These are phyloP conservation scores for Venturia effusa DNA, from an alignment of 2,329 filamentous ascomycete genomes.

Conservation along the genomic window DNA sequence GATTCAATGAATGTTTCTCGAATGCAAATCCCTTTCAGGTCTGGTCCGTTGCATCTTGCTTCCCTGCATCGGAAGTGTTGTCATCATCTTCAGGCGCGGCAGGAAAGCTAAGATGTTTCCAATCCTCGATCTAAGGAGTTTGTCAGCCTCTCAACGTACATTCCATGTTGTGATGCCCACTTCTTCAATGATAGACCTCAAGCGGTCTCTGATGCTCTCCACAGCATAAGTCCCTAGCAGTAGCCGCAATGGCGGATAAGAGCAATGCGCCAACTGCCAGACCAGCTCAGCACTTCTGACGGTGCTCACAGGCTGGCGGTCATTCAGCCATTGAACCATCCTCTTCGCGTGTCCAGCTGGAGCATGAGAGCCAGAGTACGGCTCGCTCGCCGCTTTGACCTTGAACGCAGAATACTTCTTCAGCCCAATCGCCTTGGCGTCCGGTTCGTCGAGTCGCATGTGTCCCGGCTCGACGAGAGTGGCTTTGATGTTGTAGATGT, in stretches of 20 bases:
- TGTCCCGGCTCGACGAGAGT: constrained; percentile 88
- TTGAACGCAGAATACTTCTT: constrained; percentile 87
- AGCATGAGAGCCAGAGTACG: constrained; percentile 66
- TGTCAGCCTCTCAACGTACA: background rate
- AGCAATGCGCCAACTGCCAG: constrained; percentile 89
- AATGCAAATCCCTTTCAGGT: too few species aligned
- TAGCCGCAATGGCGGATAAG: constrained; percentile 78
- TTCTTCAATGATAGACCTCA: constrained; percentile 88
- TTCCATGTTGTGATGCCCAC: constrained; percentile 33
- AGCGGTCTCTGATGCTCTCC: constrained; percentile 82
- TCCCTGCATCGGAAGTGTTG: background rate
- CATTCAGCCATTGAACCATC: constrained; percentile 90
- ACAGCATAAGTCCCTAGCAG: constrained; percentile 91
- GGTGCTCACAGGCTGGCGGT: constrained; percentile 83
- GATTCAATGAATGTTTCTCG: too few species aligned
- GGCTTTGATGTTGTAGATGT: constrained; percentile 82
- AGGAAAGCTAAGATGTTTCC: constrained; percentile 73
- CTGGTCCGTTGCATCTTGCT: background rate
- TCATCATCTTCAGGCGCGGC: constrained; percentile 11
- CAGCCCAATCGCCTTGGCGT: constrained; percentile 36
- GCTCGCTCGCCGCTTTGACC: constrained; percentile 69
- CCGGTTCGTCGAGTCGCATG: constrained; percentile 73
- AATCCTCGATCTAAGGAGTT: constrained; percentile 52
- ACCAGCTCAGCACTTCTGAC: constrained; percentile 88
- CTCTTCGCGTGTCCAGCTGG: constrained; percentile 81